Percentiles rank a stretch among this genome's conserved stretches.
phyloP scores from a whole-genome alignment of 2,329 filamentous ascomycete genomes.

The Colletotrichum australisinense region DNA sequence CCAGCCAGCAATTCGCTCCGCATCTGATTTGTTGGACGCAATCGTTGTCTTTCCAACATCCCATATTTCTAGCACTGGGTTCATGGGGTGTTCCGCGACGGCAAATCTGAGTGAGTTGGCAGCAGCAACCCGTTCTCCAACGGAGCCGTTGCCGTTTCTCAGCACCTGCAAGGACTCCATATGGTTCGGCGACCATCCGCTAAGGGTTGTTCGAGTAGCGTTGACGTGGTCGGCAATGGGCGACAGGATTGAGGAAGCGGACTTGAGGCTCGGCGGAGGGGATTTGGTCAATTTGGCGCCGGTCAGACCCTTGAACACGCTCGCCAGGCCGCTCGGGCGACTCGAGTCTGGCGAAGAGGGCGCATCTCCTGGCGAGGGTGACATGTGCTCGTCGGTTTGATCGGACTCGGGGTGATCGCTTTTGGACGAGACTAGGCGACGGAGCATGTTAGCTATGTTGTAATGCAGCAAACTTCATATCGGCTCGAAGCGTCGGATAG shows the following conservation, averaged over 20 bases:
- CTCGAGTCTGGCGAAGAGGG: conserved; percentile 65
- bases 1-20: conserved; percentile 71
- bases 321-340: conserved; percentile 67
- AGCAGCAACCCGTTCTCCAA: conserved; percentile 66
- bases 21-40: conserved; percentile 63
- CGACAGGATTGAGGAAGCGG: conserved; percentile 47
- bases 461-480: conserved; percentile 19
- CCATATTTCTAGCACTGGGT: conserved; percentile 72
- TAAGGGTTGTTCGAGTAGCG: conserved; percentile 51
- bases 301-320: conserved; percentile 73
- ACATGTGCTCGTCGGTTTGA: conserved; percentile 64
- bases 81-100: conserved; percentile 69
- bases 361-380: conserved; percentile 69
- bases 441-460: conserved; percentile 33
- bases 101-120: conserved; percentile 67
- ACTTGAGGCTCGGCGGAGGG: conserved; percentile 55
- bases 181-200: conserved; percentile 62
- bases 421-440: conserved; percentile 30
- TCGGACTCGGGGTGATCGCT: conserved; percentile 11
- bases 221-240: conserved; percentile 59
- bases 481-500: conserved; percentile 1
- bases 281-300: conserved; percentile 66
- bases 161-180: conserved; percentile 66
- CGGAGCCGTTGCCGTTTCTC: conserved; percentile 55
- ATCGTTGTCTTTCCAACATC: conserved; percentile 74